Percentiles rank a stretch among this genome's conserved stretches.
Conservation (phyloP, 495 filamentous ascomycete species). For the Neurospora tetrasperma region DNA sequence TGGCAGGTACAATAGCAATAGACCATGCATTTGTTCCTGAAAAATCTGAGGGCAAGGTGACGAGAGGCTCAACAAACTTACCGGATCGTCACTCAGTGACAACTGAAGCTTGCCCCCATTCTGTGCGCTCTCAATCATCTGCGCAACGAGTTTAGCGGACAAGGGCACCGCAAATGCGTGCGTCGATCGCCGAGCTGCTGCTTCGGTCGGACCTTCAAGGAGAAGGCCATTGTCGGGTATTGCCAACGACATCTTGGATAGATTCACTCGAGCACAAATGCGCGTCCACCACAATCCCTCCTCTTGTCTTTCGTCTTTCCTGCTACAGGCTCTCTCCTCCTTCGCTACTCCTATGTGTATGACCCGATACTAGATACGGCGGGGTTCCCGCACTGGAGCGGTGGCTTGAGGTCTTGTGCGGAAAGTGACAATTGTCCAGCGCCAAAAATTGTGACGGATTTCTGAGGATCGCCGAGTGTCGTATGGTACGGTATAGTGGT, state of each 20-base stretch:
- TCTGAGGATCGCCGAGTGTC: background rate
- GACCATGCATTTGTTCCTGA: background rate
- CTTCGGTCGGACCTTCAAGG: conserved; percentile 32
- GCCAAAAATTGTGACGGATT: background rate
- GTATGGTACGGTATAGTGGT: background rate
- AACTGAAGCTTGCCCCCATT: conserved; percentile 51
- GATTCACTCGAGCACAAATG: conserved; percentile 1
- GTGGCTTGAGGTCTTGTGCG: background rate
- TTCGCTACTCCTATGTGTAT: background rate
- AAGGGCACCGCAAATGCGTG: conserved; percentile 56
- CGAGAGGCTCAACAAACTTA: conserved; percentile 30
- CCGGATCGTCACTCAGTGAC: conserved; percentile 44
- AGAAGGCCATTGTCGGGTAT: conserved; percentile 35
- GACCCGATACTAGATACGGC: background rate
- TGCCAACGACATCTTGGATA: conserved; percentile 25
- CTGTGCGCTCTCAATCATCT: conserved; percentile 57
- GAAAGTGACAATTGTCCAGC: background rate
- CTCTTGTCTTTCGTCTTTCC: background rate
- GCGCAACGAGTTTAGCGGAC: conserved; percentile 54
- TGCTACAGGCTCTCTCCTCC: background rate
- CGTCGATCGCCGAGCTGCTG: conserved; percentile 25
- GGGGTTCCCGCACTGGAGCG: background rate
- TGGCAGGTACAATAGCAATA: conserved; percentile 3
- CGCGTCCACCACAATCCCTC: conserved; percentile 4
- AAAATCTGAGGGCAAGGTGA: conserved; percentile 2